phyloP scores from a whole-genome alignment of 805 yeast genomes.

The Vanderwaltozyma tropicalis region DNA sequence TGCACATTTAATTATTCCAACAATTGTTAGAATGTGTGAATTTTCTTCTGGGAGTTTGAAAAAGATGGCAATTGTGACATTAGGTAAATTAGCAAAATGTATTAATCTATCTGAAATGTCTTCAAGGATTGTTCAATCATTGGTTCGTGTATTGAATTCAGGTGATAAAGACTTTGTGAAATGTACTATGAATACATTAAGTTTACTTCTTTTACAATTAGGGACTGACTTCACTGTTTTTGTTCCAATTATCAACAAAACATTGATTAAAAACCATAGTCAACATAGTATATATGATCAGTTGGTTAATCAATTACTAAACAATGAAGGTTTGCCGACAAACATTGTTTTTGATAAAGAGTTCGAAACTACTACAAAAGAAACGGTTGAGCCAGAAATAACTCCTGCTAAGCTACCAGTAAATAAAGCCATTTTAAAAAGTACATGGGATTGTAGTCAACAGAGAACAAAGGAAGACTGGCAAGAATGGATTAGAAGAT shows the following conservation, averaged over 20 bases:
- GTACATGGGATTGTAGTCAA: slow-evolving; percentile 87
- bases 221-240: slow-evolving; percentile 78
- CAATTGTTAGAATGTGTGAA: slow-evolving; percentile 72
- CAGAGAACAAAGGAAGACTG: slow-evolving; percentile 89
- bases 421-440: slow-evolving; percentile 52
- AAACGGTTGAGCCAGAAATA: slow-evolving; percentile 43
- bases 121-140: slow-evolving; percentile 79
- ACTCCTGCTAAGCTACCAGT: slow-evolving; percentile 67
- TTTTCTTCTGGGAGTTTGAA: slow-evolving; percentile 48
- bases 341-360: slow-evolving; percentile 61
- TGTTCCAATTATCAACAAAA: slow-evolving; percentile 69
- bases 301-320: slow-evolving; percentile 62
- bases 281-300: slow-evolving; percentile 72
- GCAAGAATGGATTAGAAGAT: slow-evolving; percentile 92
- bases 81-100: slow-evolving; percentile 68
- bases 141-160: slow-evolving; percentile 52
- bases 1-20: slow-evolving; percentile 78
- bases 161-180: slow-evolving; percentile 49
- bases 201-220: slow-evolving; percentile 68
- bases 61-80: slow-evolving; percentile 66
- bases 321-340: slow-evolving; percentile 80
- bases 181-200: slow-evolving; percentile 67
- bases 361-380: slow-evolving; percentile 33
- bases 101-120: slow-evolving; percentile 79
- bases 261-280: slow-evolving; percentile 49